phyloP scores from a whole-genome alignment of 1,139 yeast genomes.

The Blastobotrys ciferrii region DNA sequence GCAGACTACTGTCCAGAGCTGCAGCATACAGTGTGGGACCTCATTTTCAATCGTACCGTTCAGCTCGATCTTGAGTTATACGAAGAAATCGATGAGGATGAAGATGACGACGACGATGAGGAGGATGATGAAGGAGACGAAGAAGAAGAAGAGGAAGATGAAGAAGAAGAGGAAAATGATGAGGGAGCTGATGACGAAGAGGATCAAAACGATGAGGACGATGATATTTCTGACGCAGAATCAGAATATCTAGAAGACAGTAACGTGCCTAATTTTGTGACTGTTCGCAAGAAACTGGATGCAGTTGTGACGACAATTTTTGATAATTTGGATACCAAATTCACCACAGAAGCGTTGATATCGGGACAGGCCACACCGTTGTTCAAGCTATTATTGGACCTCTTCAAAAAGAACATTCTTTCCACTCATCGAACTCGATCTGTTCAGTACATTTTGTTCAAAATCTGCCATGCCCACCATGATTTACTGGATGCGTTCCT shows the following conservation, averaged over 20 bases:
- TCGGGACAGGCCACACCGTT: conserved; percentile 69
- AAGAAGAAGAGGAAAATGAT: conserved; percentile 24
- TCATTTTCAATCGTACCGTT: conserved; percentile 74
- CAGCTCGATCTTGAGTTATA: conserved; percentile 93
- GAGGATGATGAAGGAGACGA: conserved; percentile 52
- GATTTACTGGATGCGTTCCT: conserved; percentile 83
- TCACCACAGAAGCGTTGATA: conserved; percentile 52
- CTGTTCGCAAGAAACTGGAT: conserved; percentile 57
- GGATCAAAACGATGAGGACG: conserved; percentile 30
- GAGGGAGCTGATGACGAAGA: conserved; percentile 26
- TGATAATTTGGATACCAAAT: conserved; percentile 47
- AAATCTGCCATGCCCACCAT: conserved; percentile 75
- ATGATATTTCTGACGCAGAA: conserved; percentile 37
- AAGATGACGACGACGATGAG: conserved; percentile 68
- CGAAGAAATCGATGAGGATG: conserved; percentile 80
- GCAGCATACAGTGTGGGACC: conserved; percentile 67
- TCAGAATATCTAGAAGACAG: conserved; percentile 34
- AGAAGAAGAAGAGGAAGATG: conserved; percentile 37
- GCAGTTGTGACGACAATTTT: conserved; percentile 58
- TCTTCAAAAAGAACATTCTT: conserved; percentile 76
- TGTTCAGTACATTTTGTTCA: conserved; percentile 81
- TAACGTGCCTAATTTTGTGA: conserved; percentile 26
- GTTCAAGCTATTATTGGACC: conserved; percentile 69
- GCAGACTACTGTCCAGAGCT: conserved; percentile 73
- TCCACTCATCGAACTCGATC: conserved; percentile 93